Base-by-base conservation (phyloP, 2,329 filamentous ascomycete genomes). In the Daldinia sp. region DNA sequence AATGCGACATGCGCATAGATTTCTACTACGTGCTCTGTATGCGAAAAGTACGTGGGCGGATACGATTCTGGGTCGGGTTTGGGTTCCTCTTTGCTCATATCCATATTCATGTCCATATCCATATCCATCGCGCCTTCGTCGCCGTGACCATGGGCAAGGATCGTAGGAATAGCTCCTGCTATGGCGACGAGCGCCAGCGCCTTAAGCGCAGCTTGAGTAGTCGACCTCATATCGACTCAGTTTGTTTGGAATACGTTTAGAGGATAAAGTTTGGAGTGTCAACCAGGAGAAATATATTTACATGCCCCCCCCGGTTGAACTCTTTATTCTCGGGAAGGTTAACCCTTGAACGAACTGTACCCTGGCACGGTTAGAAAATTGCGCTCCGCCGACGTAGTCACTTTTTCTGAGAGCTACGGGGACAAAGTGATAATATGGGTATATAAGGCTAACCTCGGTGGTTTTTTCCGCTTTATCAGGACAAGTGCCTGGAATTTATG, bases 1-100 rank as follows among this genome's bases (percentile, higher is more conserved):
- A 93, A 81, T 2, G 81, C 81, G 68, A 93, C 90, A 76, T 94
- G 92, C 70, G 87, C 87, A 72, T 80, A 74, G 63, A 84, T 79
- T 33, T 79, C 71, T 6, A 71, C 75, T 35, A 77, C 77, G 62
- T 81, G 76, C 57, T 81, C 80, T n/a, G 76, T 63, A 68, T 81
- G 77, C 35, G 77, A 73, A 64, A 82, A 84, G 72, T 84, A 84
- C 4, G 76, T 82, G n/a, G 74, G 72, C 15, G 76, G 73, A 15
- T 78, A 78, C 1, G 75, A 77, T 30, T 74, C 73, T 15, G 72
- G 54, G 58, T 74, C 77, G 23, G 70, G 75, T 58, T 72, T 72
- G 18, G 69, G 72, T 10, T 77, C 73, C n/a, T 74, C 75, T 33
- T 70, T 72, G 54, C 69, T 71, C 77, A 78, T 80, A 65, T 73